Base-by-base conservation (phyloP, 305 asterid genomes). In the Coffea humblotiana region DNA sequence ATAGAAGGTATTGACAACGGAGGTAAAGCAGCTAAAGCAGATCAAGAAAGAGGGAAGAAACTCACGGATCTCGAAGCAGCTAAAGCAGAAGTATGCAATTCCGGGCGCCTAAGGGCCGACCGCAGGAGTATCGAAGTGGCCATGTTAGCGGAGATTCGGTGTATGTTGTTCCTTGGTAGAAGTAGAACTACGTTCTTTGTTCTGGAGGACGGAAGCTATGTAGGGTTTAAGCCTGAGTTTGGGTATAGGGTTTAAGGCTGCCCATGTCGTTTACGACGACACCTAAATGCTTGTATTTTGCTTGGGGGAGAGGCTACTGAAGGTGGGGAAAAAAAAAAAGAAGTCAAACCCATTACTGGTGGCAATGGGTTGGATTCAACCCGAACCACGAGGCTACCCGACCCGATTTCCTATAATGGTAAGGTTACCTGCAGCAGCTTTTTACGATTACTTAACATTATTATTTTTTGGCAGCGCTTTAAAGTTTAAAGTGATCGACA, bases 31-130 rank as follows among this genome's bases (percentile, higher is more conserved):
- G n/a, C n/a, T n/a, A n/a, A n/a, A n/a, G n/a, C n/a, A n/a, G 61
- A 1, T 40, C 14, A 10, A 4, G 29, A 29, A 32, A 16, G 48
- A 60, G 15, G 32, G 35, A n/a, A 29, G 67, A 21, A 10, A 74
- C 77, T 74, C 47, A 74, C 67, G 29, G 68, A 32, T 74, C 67
- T 54, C 18, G 32, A 58, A 35, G 77, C 77, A 74, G 66, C 52
- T 14, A 74, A 8, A 54, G 77, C 32, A 54, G 48, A 54, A 74
- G 77, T 49, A 27, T 52, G 77, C 29, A 74, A 8, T 11, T 74
- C 77, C 23, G 68, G 32, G 49, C 51, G 63, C 68, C 77, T 1
- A 18, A 74, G 77, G 19, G 54, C 54, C 15, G 77, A 74, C 19
- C 67, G 77, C 23, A 74, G 56, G 7, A 74, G 49, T 49, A 52